Conservation (phyloP, 225 moss, liverwort and hornwort species). For the Pseudoscleropodium purum region DNA sequence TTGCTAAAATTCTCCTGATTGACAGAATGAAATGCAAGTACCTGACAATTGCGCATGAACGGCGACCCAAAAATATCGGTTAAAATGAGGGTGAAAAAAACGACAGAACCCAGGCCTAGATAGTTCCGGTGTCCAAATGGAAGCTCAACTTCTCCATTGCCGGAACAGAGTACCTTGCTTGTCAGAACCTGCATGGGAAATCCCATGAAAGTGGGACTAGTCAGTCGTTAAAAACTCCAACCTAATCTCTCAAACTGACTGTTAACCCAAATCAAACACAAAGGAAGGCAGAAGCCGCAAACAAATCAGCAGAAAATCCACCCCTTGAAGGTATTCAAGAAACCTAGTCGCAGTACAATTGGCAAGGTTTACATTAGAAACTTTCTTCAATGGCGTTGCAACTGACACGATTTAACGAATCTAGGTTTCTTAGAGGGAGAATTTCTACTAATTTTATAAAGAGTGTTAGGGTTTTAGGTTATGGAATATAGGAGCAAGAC, state of each 20-base stretch:
- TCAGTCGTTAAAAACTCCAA: not conserved
- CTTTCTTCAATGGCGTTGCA: not conserved
- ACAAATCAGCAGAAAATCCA: not conserved
- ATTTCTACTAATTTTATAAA: too few relatives aligned
- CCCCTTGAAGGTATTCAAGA: not conserved
- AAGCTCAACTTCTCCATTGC: constrained; percentile 57
- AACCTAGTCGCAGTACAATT: not conserved
- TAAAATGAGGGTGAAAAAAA: constrained; percentile 35
- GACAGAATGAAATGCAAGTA: not conserved
- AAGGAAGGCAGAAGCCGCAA: not conserved
- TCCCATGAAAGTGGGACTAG: not conserved
- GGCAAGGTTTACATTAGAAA: not conserved
- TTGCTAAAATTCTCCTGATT: not conserved
- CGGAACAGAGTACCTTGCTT: constrained; percentile 24
- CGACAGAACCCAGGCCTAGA: constrained; percentile 49
- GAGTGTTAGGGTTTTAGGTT: not conserved
- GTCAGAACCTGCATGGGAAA: constrained; percentile 32
- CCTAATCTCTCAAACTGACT: not conserved
- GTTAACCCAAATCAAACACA: not conserved
- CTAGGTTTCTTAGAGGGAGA: too few relatives aligned
- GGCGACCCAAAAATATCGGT: constrained; percentile 62
- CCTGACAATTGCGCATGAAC: constrained; percentile 58
- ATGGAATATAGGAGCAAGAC: not conserved
- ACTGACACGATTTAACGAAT: not conserved
- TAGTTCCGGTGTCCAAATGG: constrained; percentile 53